Base-by-base conservation (phyloP, 2,329 filamentous ascomycete species). In the Epichloe aotearoae region DNA sequence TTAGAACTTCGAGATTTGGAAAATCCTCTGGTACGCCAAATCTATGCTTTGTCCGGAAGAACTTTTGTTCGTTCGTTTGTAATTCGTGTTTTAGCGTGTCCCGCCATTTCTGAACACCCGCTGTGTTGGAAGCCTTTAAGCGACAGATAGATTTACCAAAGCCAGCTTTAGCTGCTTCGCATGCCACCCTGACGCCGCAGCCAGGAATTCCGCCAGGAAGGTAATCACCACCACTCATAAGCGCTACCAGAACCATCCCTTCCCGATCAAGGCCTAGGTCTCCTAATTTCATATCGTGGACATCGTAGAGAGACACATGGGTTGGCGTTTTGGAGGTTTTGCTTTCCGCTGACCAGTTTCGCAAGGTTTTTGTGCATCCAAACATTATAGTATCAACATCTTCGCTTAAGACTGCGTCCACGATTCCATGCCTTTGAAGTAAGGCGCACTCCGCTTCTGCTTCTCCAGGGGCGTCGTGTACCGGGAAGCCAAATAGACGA, bases 331-430 rank as follows among this genome's bases (percentile, higher is more conserved):
- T 86, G 58, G 74, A 70, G n/a, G 72, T 75, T 43, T 72, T 75
- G 12, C 74, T 75, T 62, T 94, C 88, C 3, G 86, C 77, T 0
- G 86, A 86, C 83, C 88, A 96, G 59, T 88, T 91, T 47, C 88
- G 78, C 41, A 96, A 69, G 0, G 86, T 91, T 38, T 80, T 69
- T 0, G 79, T 82, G 55, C 88, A 93, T 1, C 93, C 93, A 69
- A 97, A 97, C 91, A 97, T 97, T 60, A 97, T 79, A 2, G 91
- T 93, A 64, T 98, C 93, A 42, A 96, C 89, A 71, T 98, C 93
- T 64, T 98, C 90, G 64, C 88, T 96, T 59, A 98, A 73, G 1
- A 97, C 93, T 0, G 88, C 91, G 65, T 98, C 93, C 1, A 95
- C 90, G 8, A 95, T 73, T 1, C 88, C 89, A 44, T 83, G 77